Evolutionary conservation across 2,329 filamentous ascomycete species (phyloP), one percentile per base, ranked within the genome.

Genomic region (Exophiala spinifera): DNA sequence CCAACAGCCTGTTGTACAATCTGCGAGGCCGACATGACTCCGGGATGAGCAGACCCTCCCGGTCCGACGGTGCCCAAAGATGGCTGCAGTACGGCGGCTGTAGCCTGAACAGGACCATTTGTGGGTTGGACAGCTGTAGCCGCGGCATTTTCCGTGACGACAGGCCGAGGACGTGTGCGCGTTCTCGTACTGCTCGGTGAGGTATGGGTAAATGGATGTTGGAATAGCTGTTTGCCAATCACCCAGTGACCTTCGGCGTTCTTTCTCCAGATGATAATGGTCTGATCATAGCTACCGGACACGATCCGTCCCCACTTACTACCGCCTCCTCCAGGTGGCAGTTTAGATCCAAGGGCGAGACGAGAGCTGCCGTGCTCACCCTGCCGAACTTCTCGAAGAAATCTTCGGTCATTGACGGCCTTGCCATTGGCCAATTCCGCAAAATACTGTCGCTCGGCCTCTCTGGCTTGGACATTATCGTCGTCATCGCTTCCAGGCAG

Each of bases 281-380:
- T 91, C 73, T 96, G 90, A 63, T 99, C 94, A 64, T 99, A 99
- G 0, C 91, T 96, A 2, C 94, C 94, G 5, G 91, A 96, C 3
- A 99, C 90, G 55, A 99, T 99, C n/a, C 91, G 86, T 8, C 88
- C 90, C 76, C 92, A 96, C 62, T 81, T 85, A 65, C 89, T 89
- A 21, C 92, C 91, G 36, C 92, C 92, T 20, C 92, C 91, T 11
- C 92, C 92, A 0, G 92, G 91, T 1, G 92, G 92, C 2, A 97
- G 78, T 67, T 89, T 94, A 14, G 91, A 89, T 0, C 91, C 91
- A 46, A 89, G 84, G 0, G 89, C 87, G 51, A 69, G 67, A 48
- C 59, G 53, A 19, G 56, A 60, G 3, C 55, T 55, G n/a, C 59
- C 59, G 25, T 53, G 91, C 1, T 89, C 90, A 10, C 88, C 82